Evolutionary conservation across 805 yeast genomes (phyloP).

Genomic region (Candida sakaeoensis): DNA sequence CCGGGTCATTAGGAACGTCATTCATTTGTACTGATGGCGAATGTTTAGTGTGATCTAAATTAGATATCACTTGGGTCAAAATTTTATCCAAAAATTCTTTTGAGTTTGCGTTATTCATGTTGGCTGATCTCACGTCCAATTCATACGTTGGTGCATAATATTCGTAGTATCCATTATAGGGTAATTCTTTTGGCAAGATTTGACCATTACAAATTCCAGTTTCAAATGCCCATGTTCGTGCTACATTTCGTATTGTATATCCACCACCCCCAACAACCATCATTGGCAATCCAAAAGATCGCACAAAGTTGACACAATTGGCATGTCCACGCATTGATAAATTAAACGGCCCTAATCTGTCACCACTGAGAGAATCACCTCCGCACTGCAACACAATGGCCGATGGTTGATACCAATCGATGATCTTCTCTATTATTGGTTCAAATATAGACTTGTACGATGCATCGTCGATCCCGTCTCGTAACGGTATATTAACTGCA

Average conservation of each 20-base stretch:
- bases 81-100: constrained; percentile 88
- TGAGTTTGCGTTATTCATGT: constrained; percentile 94
- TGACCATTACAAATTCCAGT: constrained; percentile 83
- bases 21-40: constrained; percentile 97
- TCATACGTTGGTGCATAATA: constrained; percentile 97
- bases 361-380: constrained; percentile 95
- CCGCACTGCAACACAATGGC: constrained; percentile 97
- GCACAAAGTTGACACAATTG: constrained; percentile 86
- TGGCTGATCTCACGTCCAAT: constrained; percentile 89
- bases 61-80: constrained; percentile 67
- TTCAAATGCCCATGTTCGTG: constrained; percentile 93
- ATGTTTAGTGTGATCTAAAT: constrained; percentile 81
- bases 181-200: constrained; percentile 68
- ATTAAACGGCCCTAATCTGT: constrained; percentile 92
- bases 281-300: constrained; percentile 81
- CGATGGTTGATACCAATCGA: constrained; percentile 89
- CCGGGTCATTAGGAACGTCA: constrained; percentile 80
- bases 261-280: constrained; percentile 99
- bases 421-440: constrained; percentile 73
- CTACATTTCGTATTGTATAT: constrained; percentile 94
- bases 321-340: constrained; percentile 93
- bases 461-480: constrained; percentile 95
- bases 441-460: constrained; percentile 82
- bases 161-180: constrained; percentile 95
- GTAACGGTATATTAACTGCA: constrained; percentile 85